Evolutionary conservation across 2,329 filamentous ascomycete species (phyloP).

Genomic region (Cladobotryum mycophilum): DNA sequence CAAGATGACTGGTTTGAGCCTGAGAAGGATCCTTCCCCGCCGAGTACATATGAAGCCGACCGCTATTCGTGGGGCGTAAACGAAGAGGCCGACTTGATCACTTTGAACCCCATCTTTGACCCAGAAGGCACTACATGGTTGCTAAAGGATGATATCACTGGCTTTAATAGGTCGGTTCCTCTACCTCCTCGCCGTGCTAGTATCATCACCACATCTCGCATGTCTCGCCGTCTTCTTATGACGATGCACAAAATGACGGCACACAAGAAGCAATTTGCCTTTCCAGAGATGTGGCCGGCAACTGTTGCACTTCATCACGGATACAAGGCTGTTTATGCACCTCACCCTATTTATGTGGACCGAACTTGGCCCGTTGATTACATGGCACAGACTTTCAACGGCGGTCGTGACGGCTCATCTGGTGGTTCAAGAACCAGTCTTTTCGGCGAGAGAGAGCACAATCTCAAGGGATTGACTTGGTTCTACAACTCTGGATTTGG

Average conservation of each 20-base stretch:
- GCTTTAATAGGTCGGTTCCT: slow-evolving; percentile 63
- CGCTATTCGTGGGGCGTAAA: slow-evolving; percentile 80
- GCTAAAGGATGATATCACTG: slow-evolving; percentile 75
- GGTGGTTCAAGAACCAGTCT: slow-evolving; percentile 68
- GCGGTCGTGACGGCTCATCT: slow-evolving; percentile 64
- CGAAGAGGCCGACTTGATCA: slow-evolving; percentile 87
- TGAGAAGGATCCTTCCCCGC: slow-evolving; percentile 67
- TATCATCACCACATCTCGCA: slow-evolving; percentile 81
- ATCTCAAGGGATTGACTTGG: slow-evolving; percentile 81
- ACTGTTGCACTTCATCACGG: slow-evolving; percentile 86
- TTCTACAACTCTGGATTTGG: slow-evolving; percentile 86
- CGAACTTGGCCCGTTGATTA: slow-evolving; percentile 77
- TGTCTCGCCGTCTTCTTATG: slow-evolving; percentile 71
- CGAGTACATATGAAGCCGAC: slow-evolving; percentile 67
- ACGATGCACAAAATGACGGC: slow-evolving; percentile 90
- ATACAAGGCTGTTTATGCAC: slow-evolving; percentile 84
- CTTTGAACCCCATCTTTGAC: slow-evolving; percentile 87
- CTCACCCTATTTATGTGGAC: slow-evolving; percentile 84
- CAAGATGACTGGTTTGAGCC: slow-evolving; percentile 65
- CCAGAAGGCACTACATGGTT: slow-evolving; percentile 82
- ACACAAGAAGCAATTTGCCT: slow-evolving; percentile 80
- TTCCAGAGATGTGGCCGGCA: slow-evolving; percentile 93
- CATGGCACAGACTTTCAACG: slow-evolving; percentile 74
- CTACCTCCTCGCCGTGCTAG: slow-evolving; percentile 66
- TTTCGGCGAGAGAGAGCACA: slow-evolving; percentile 82